These are phyloP conservation scores for Ochetophila trinervis DNA, from an alignment of 306 rosid genomes.

Conservation along the genomic window DNA sequence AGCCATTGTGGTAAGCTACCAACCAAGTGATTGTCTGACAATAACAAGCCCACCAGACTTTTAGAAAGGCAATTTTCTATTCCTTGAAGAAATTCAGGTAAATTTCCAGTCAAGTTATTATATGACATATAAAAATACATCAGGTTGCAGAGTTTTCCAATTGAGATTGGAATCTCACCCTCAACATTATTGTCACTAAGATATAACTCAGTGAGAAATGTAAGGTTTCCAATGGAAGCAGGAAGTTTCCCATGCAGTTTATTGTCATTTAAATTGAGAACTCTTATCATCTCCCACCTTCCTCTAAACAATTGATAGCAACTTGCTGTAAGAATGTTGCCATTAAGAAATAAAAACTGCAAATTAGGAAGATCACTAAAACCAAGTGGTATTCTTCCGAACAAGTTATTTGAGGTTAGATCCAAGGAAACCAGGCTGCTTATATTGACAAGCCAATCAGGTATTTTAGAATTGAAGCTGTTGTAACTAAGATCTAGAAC, in stretches of 20 bases:
- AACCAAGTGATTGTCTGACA: slow-evolving; percentile 17
- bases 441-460: slow-evolving; percentile 41
- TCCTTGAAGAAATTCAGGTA: slow-evolving; percentile 17
- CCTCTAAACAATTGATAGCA: slow-evolving; percentile 33
- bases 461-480: slow-evolving; percentile 32
- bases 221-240: slow-evolving; percentile 39
- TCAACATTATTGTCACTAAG: slow-evolving; percentile 5
- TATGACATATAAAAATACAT: background rate
- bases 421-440: slow-evolving; percentile 30
- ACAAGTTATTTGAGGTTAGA: slow-evolving; percentile 6
- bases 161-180: slow-evolving; percentile 39
- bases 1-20: slow-evolving; percentile 42
- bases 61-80: background rate
- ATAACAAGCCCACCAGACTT: background rate
- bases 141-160: slow-evolving; percentile 31
- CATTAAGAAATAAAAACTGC: slow-evolving; percentile 8
- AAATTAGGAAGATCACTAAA: slow-evolving; percentile 32
- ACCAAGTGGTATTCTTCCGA: slow-evolving; percentile 49
- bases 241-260: slow-evolving; percentile 37
- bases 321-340: slow-evolving; percentile 26
- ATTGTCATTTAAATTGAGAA: slow-evolving; percentile 15
- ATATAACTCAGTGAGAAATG: slow-evolving; percentile 28
- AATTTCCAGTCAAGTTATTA: slow-evolving; percentile 25
- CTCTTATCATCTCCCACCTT: slow-evolving; percentile 34
- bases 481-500: slow-evolving; percentile 28